Evolutionary conservation across 1,284 basidiomycete species (phyloP), one percentile per base, ranked within the genome.

Genomic region (Amylostereum areolatum): DNA sequence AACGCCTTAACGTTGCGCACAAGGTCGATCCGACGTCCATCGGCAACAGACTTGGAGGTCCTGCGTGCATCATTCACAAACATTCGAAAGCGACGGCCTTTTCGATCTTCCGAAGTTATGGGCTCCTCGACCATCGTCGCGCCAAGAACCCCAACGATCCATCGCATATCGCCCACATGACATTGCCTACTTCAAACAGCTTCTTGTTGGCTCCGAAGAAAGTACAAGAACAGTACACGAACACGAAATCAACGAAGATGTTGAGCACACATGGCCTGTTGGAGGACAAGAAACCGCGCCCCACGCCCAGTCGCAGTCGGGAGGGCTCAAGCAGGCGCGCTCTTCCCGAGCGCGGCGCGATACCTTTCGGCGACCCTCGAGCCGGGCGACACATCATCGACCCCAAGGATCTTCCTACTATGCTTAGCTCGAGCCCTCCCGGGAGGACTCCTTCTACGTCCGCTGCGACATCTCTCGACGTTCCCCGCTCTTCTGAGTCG

Each of bases 71-170:
- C 49, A 78, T 90, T 37, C 87, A 90, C 62, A 86, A 86, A 54
- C 87, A 90, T 59, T 89, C 87, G 1, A 80, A 81, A 49, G 83
- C 83, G 3, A 65, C 78, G 30, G 87, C 85, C 1, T 89, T 89
- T 63, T 86, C 85, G 1, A 78, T 90, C 50, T 83, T 83, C 63
- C 78, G 85, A 43, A 75, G 77, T 43, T 81, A 84, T 61, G 69
- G 66, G 33, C 58, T 76, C 5, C 66, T 69, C 56, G 53, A 55
- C 35, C 56, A 57, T 5, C 48, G 57, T 42, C 45, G 10, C 47
- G 18, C 49, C 1, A 49, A 55, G 39, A 53, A 50, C 30, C 18
- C 18, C 18, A 18, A 18, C 18, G 18, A 18, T 18, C 18, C 18
- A 18, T 18, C 18, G 18, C 55, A 55, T 6, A 18, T 56, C 61